These are phyloP conservation scores for Pseudogymnoascus sp. DNA, from an alignment of 2,329 filamentous ascomycete species.

Conservation along the genomic window DNA sequence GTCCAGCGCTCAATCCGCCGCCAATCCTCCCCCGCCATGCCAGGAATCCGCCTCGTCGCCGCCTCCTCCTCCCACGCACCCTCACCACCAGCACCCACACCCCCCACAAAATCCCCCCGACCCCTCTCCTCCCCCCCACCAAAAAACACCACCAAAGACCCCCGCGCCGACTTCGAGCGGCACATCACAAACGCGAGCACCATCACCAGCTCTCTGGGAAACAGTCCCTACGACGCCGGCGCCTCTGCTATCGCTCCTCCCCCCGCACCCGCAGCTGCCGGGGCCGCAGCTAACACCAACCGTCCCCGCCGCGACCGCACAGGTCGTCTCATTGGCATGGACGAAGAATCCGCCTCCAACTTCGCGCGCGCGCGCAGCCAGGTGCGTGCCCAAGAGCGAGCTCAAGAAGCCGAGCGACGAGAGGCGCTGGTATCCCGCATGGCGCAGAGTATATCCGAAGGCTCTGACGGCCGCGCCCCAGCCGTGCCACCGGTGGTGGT, in stretches of 20 bases:
- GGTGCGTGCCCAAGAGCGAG: background rate
- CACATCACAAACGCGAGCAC: slow-evolving; percentile 20
- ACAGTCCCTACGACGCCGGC: slow-evolving; percentile 21
- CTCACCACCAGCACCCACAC: background rate
- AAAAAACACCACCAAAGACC: background rate
- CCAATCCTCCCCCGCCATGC: background rate
- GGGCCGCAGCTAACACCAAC: background rate
- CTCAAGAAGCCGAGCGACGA: background rate
- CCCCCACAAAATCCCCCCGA: background rate
- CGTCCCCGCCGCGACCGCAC: background rate
- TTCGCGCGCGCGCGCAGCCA: background rate
- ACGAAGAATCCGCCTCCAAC: background rate
- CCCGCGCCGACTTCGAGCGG: slow-evolving; percentile 20
- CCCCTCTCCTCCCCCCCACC: background rate
- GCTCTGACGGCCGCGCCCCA: background rate
- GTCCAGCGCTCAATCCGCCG: background rate
- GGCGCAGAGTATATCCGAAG: background rate
- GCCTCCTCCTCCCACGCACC: background rate
- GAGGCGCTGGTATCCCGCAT: background rate
- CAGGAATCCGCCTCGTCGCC: background rate
- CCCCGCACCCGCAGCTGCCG: background rate
- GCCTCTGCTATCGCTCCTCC: background rate
- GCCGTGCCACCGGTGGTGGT: too few species aligned
- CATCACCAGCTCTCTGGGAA: slow-evolving; percentile 20
- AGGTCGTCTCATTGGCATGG: background rate